Base-by-base conservation (phyloP, 495 filamentous ascomycete genomes). In the Aspergillus bridgeri region DNA sequence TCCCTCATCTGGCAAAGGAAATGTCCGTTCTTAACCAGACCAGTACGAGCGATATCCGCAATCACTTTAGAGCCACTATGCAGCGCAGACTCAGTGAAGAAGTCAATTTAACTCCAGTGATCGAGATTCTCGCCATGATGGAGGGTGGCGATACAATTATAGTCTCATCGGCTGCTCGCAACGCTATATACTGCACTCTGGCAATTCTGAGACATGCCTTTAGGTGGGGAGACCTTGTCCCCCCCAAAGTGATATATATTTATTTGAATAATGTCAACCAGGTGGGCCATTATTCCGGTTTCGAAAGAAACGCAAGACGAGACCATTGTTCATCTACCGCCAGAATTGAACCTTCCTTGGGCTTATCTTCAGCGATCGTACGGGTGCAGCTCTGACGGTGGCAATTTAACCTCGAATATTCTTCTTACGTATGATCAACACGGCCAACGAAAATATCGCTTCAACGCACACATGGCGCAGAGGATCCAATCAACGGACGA, bases 221-320 rank as follows among this genome's bases (percentile, higher is more conserved):
- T 54, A 61, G 73, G 64, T 66, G 33, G 46, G 45, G 19, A 6
- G 11, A 27, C 25, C 25, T 27, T 9, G 4, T 20, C 23, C 21
- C 3, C 11, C 20, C 33, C 27, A 51, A 29, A 23, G 24, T 48
- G 6, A 27, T 43, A 17, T 23, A 11, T 48, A 51, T n/a, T 5
- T 20, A 42, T 6, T 53, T 49, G 47, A 15, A 17, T 49, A 49
- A 49, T 24, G 21, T 18, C 17, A 24, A 18, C 33, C 33, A 75
- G 73, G 46, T 79, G 76, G 76, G 76, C 56, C n/a, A 72, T 64
- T 17, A 70, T 77, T 21, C 76, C 75, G 4, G 69, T 75, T 1
- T 73, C 78, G 13, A 65, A 64, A 7, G 56, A 69, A 20, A 75
- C 73, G 24, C 76, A 79, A 57, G 59, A 68, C 23, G 74, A 79